Percentiles rank a stretch among this genome's conserved stretches.
These are phyloP conservation scores for Grosmannia huntii DNA, from an alignment of 2,329 filamentous ascomycete species.

Conservation along the genomic window DNA sequence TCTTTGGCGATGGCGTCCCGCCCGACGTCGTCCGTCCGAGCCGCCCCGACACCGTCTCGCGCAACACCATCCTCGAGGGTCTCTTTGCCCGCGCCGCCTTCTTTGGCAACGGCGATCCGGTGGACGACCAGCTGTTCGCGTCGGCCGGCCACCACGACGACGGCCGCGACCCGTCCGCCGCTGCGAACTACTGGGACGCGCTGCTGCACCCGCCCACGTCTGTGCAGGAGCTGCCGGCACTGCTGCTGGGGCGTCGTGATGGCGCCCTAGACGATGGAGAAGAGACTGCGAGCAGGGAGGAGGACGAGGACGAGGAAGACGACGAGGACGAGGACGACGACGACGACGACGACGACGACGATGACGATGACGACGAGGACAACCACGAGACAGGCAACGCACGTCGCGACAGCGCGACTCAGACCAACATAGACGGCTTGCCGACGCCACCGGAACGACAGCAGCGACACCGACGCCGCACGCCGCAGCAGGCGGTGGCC, in stretches of 20 bases:
- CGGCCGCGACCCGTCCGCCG: conserved; percentile 11
- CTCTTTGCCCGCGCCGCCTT: conserved; percentile 27
- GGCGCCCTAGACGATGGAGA: not conserved
- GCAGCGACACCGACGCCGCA: not conserved
- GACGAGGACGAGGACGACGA: not conserved
- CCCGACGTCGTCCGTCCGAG: conserved; percentile 31
- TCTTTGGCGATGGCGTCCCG: conserved; percentile 44
- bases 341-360: not conserved
- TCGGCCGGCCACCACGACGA: not conserved
- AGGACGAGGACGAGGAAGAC: not conserved
- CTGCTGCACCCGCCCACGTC: conserved; percentile 32
- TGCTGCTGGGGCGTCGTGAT: conserved; percentile 16
- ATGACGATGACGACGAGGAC: too few relatives aligned
- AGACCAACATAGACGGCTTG: too few relatives aligned
- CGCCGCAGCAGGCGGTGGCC: conserved; percentile 20
- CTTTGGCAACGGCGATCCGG: not conserved
- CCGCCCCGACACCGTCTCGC: conserved; percentile 11
- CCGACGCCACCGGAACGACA: not conserved
- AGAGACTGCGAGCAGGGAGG: too few relatives aligned
- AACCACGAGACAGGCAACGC: too few relatives aligned
- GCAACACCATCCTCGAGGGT: conserved; percentile 13
- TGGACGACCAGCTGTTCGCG: not conserved
- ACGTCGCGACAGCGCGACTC: not conserved
- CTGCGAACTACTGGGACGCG: conserved; percentile 28
- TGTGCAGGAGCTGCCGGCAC: conserved; percentile 27